These are phyloP conservation scores for Osmozyma mogii DNA, from an alignment of 805 yeast genomes.

Conservation along the genomic window DNA sequence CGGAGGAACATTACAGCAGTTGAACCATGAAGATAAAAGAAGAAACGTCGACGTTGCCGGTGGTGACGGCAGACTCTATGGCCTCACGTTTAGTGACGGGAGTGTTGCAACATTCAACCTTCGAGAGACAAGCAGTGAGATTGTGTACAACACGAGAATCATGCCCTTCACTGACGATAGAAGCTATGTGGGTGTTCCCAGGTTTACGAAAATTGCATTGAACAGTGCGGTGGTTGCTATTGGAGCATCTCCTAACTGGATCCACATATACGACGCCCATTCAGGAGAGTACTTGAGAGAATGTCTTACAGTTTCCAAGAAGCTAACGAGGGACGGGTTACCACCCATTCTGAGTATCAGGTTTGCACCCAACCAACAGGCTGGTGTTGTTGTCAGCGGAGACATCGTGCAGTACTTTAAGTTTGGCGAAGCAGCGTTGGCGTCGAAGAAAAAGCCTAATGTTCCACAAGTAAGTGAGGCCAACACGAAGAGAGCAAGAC, in stretches of 20 bases:
- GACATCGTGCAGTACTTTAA: slow-evolving; percentile 12
- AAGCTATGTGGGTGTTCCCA: slow-evolving; percentile 14
- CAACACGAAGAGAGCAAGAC: slow-evolving; percentile 9
- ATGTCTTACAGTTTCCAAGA: slow-evolving; percentile 9
- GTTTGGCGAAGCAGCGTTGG: slow-evolving; percentile 7
- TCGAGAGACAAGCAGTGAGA: slow-evolving; percentile 16
- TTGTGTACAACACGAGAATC: slow-evolving; percentile 8
- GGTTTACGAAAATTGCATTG: slow-evolving; percentile 23
- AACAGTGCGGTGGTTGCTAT: slow-evolving; percentile 24
- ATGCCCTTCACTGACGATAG: slow-evolving; percentile 11
- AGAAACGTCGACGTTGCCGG: slow-evolving; percentile 24
- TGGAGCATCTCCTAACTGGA: slow-evolving; percentile 13
- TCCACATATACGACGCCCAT: slow-evolving; percentile 14
- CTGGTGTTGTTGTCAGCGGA: slow-evolving; percentile 12
- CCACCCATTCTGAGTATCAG: slow-evolving; percentile 11
- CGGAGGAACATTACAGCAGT: slow-evolving; percentile 9
- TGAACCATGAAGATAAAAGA: neutral
- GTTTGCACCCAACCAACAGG: slow-evolving; percentile 9
- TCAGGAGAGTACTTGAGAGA: slow-evolving; percentile 13
- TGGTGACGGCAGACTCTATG: slow-evolving; percentile 33
- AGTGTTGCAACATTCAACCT: slow-evolving; percentile 36
- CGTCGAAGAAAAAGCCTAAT: slow-evolving; percentile 8
- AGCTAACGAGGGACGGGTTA: slow-evolving; percentile 8
- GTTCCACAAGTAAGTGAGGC: slow-evolving; percentile 11
- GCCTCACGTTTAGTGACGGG: slow-evolving; percentile 32